phyloP scores from a whole-genome alignment of 2,329 filamentous ascomycete genomes.

The Colletotrichum sp. region DNA sequence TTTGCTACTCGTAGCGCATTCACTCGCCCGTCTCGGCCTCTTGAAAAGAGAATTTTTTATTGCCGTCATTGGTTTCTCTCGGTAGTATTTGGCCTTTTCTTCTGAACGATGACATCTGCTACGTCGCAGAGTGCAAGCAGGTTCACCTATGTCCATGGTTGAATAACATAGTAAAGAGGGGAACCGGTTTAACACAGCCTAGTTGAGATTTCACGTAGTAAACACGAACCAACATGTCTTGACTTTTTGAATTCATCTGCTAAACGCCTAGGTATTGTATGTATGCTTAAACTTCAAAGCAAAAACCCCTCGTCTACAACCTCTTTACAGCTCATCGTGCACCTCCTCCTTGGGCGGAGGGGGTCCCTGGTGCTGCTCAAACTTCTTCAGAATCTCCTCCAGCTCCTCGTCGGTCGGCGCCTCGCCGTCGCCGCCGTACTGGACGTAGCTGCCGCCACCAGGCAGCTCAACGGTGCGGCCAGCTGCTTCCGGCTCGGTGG shows the following conservation, averaged over 20 bases:
- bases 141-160: not conserved
- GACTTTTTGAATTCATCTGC: not conserved
- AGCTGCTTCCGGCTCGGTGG: constrained; percentile 29
- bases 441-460: constrained; percentile 35
- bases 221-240: not conserved
- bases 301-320: not conserved
- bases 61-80: not conserved
- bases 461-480: constrained; percentile 47
- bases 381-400: constrained; percentile 52
- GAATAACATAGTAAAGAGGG: not conserved
- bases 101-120: not conserved
- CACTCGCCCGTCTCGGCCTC: not conserved
- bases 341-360: constrained; percentile 28
- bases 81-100: not conserved
- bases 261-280: constrained; percentile 9
- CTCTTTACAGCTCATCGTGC: constrained; percentile 41
- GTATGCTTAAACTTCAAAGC: constrained; percentile 4
- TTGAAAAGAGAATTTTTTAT: not conserved
- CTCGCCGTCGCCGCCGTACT: constrained; percentile 24
- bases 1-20: not conserved
- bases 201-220: not conserved
- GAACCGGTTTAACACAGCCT: accelerated
- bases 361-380: constrained; percentile 32
- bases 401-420: constrained; percentile 51
- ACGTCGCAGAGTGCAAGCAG: not conserved